Percentiles rank a stretch among this genome's conserved stretches.
Evolutionary conservation across 805 yeast genomes (phyloP).

Genomic region (Suhomyces sp.): DNA sequence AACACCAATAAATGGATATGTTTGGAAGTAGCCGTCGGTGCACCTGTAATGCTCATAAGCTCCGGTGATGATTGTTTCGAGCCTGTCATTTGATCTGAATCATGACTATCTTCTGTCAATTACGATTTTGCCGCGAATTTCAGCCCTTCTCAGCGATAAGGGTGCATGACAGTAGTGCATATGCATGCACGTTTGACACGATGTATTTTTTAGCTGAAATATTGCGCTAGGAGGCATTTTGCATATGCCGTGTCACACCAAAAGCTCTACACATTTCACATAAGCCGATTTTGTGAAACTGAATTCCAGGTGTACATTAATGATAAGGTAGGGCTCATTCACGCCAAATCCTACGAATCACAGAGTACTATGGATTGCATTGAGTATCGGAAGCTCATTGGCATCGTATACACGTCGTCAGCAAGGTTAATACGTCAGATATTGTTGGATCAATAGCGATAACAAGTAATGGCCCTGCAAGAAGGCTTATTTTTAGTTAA

Average conservation of each 20-base stretch:
- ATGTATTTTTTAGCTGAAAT: not conserved
- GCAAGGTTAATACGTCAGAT: not conserved
- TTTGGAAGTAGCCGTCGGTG: not conserved
- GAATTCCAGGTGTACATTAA: too few species aligned
- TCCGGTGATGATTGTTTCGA: not conserved
- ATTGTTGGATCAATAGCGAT: too few species aligned
- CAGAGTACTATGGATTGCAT: not conserved
- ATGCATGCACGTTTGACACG: not conserved
- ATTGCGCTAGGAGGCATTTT: not conserved
- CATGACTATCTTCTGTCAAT: not conserved
- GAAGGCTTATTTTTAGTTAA: not conserved
- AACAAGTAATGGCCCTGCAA: too few species aligned
- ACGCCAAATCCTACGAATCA: not conserved
- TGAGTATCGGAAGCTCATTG: not conserved
- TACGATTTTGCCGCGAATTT: not conserved
- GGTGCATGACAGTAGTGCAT: not conserved
- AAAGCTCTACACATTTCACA: not conserved
- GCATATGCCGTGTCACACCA: not conserved
- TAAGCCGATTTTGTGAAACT: too few species aligned
- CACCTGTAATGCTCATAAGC: not conserved
- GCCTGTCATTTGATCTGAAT: not conserved
- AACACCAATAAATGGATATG: not conserved
- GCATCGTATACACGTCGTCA: not conserved
- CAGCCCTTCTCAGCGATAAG: not conserved
- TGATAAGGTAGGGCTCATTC: not conserved